Evolutionary conservation across 208 protist genomes (phyloP).

Genomic region (Angomonas deanei): DNA sequence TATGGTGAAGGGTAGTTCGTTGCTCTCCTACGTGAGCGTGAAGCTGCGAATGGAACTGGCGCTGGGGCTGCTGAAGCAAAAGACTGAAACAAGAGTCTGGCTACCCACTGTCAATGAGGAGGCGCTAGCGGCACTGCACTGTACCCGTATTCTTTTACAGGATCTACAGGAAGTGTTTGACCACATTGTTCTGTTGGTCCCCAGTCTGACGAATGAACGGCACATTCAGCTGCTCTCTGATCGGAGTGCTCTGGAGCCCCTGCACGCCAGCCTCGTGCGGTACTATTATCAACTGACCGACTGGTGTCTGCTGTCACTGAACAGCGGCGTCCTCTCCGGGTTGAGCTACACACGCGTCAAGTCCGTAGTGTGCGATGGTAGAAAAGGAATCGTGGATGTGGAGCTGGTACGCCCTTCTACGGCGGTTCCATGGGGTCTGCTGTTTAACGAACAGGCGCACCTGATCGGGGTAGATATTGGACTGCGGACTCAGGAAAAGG

Average conservation of each 20-base stretch:
- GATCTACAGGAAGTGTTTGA: conserved; percentile 55
- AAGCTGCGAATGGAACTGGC: conserved; percentile 27
- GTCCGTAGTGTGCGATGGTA: conserved; percentile 19
- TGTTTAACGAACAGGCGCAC: conserved; percentile 57
- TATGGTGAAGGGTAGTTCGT: conserved; percentile 43
- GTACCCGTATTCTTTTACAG: conserved; percentile 42
- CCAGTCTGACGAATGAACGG: background rate
- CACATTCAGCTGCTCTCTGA: background rate
- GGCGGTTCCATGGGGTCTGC: conserved; percentile 47
- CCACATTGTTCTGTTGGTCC: conserved; percentile 22
- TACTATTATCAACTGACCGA: conserved; percentile 73
- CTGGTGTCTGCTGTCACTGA: conserved; percentile 38
- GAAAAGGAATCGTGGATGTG: conserved; percentile 21
- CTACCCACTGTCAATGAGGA: conserved; percentile 28
- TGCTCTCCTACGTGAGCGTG: conserved; percentile 26
- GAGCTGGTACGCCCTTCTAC: conserved; percentile 31
- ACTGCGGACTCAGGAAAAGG: conserved; percentile 53
- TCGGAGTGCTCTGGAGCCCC: background rate
- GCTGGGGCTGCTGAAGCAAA: conserved; percentile 26
- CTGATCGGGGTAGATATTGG: conserved; percentile 61
- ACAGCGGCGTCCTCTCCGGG: conserved; percentile 19
- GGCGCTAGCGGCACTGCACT: conserved; percentile 33
- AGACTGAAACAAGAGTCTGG: conserved; percentile 62
- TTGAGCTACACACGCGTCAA: conserved; percentile 41
- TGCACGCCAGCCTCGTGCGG: conserved; percentile 9